Conservation (phyloP, 345 rosid genomes). For the Gossypium stocksii region DNA sequence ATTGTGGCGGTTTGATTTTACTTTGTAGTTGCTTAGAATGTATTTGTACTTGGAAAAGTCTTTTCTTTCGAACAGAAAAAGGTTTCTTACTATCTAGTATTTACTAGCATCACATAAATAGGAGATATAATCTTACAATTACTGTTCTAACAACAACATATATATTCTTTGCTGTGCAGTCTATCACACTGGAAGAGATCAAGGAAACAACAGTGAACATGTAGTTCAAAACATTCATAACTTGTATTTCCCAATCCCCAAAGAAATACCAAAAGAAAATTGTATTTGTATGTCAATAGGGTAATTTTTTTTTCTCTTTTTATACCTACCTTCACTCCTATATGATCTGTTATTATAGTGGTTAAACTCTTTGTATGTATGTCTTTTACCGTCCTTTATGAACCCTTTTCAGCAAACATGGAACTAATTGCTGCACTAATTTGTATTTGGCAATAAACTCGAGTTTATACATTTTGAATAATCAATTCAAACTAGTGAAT, state of each 20-base stretch:
- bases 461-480: background rate
- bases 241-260: slow-evolving; percentile 11
- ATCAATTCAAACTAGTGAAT: background rate
- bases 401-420: background rate
- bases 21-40: too few relatives aligned
- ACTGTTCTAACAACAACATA: background rate
- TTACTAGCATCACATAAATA: background rate
- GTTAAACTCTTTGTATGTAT: background rate
- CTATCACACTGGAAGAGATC: slow-evolving; percentile 73
- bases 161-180: slow-evolving; percentile 37
- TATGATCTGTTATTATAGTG: background rate
- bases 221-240: slow-evolving; percentile 5
- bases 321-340: background rate
- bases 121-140: background rate
- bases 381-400: background rate
- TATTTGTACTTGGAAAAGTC: too few relatives aligned
- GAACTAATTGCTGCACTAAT: background rate
- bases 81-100: background rate
- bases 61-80: too few relatives aligned
- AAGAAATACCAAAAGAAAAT: background rate
- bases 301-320: background rate
- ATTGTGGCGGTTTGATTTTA: too few relatives aligned
- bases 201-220: slow-evolving; percentile 52
- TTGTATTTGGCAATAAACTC: background rate
- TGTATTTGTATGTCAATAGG: slow-evolving; percentile 10